phyloP scores from a whole-genome alignment of 2,329 filamentous ascomycete species.

The Fusarium piperis region DNA sequence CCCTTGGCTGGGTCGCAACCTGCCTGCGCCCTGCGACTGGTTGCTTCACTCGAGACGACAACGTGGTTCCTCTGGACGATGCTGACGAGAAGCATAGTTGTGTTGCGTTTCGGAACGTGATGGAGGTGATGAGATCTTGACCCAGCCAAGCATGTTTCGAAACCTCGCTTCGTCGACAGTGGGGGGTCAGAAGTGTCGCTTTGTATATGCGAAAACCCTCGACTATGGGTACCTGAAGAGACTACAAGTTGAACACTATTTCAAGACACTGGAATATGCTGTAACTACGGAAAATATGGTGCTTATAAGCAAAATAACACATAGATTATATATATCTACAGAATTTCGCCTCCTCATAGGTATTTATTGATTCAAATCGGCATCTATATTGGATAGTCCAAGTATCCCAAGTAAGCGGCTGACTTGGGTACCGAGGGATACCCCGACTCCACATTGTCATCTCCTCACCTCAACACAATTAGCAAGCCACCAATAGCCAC shows the following conservation, averaged over 20 bases:
- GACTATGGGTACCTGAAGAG: background rate
- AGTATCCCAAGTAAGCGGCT: background rate
- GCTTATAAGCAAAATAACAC: background rate
- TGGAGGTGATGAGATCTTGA: conserved; percentile 8
- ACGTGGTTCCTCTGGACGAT: conserved; percentile 27
- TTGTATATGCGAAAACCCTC: background rate
- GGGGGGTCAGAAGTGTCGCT: background rate
- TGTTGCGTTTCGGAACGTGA: conserved; percentile 4
- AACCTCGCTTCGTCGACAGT: background rate
- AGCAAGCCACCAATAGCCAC: background rate
- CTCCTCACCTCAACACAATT: background rate
- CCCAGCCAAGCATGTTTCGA: background rate
- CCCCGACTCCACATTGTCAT: background rate
- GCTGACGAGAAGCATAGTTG: background rate
- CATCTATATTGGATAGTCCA: background rate
- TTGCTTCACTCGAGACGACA: conserved; percentile 9
- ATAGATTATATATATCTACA: background rate
- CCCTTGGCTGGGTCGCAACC: conserved; percentile 24
- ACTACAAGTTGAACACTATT: background rate
- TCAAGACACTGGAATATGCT: background rate
- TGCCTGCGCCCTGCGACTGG: conserved; percentile 21
- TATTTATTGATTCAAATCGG: background rate
- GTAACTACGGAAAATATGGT: background rate
- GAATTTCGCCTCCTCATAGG: background rate
- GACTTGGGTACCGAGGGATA: background rate